Evolutionary conservation across 2,329 filamentous ascomycete species (phyloP), one percentile per base, ranked within the genome.

Genomic region (Verticillium klebahnii): DNA sequence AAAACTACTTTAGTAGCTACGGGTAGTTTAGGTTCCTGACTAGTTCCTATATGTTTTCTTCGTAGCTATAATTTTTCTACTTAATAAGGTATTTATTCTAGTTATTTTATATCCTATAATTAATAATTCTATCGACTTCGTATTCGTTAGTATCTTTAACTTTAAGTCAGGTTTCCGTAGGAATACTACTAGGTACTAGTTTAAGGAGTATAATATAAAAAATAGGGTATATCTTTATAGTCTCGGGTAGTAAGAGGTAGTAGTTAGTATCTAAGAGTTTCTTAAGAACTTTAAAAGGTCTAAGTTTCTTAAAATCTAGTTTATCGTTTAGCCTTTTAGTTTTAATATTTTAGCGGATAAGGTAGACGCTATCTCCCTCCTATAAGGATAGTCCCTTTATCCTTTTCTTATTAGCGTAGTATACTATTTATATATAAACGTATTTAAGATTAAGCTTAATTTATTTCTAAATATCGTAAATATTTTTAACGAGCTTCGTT

Each of bases 181-280:
- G 23, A 15, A 37, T 36, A 55, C 55, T 34, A 32, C 5, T 40
- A 15, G 15, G 19, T 55, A 56, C 32, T 59, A 36, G 57, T 56
- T 31, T 31, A 34, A 37, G 50, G 52, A 58, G 55, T 54, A 55
- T 32, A 31, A 59, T 56, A 39, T 52, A 52, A 58, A 60, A 57
- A 40, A n/a, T 57, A 32, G 6, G 56, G 29, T 50, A 58, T n/a
- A 36, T 59, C 17, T 59, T 59, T 60, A 55, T 52, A 52, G 23
- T 61, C 45, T 59, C 59, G 60, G 32, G 45, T 59, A 39, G 19
- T 59, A 50, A 45, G 19, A 63, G 29, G 25, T 55, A 32, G 25
- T 54, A 56, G 29, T 52, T 36, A 54, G 31, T 54, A 54, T 59
- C 31, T 59, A 59, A 31, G 19, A 54, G 25, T 54, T 56, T 31